Conservation (phyloP, 2,329 filamentous ascomycete species). For the Clonostachys byssicola region DNA sequence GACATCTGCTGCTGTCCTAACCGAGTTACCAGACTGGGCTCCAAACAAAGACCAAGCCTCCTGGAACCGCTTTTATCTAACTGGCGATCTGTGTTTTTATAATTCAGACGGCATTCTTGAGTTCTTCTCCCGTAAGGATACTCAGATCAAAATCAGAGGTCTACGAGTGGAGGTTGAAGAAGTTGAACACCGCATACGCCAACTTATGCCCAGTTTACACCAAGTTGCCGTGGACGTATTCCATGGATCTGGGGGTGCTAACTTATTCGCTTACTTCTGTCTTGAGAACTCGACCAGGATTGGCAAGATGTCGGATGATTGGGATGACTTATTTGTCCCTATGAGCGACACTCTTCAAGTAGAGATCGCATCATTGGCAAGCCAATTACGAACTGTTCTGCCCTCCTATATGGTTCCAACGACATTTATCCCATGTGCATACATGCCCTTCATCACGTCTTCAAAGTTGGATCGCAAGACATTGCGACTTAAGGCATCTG, state of each 20-base stretch:
- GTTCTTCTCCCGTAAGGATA: slow-evolving; percentile 8
- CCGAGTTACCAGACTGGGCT: slow-evolving; percentile 3
- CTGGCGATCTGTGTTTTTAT: slow-evolving; percentile 9
- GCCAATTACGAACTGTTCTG: slow-evolving; percentile 3
- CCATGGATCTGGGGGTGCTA: background rate
- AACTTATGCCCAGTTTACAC: background rate
- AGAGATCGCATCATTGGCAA: slow-evolving; percentile 6
- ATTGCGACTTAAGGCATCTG: background rate
- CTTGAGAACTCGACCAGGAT: background rate
- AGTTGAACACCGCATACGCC: slow-evolving; percentile 5
- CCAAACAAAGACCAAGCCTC: slow-evolving; percentile 18
- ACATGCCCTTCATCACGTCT: slow-evolving; percentile 10
- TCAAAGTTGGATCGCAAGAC: slow-evolving; percentile 8
- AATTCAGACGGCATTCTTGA: slow-evolving; percentile 8
- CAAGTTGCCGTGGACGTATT: slow-evolving; percentile 1
- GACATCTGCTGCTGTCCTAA: slow-evolving; percentile 44
- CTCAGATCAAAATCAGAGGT: slow-evolving; percentile 12
- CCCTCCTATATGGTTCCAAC: slow-evolving; percentile 12
- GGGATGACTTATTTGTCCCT: slow-evolving; percentile 3
- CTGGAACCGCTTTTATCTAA: slow-evolving; percentile 30
- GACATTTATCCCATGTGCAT: slow-evolving; percentile 9
- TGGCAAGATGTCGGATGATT: background rate
- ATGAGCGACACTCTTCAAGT: slow-evolving; percentile 3
- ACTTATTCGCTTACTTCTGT: background rate
- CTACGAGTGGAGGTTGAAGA: slow-evolving; percentile 10